These are phyloP conservation scores for Chlamydomonas asymmetrica DNA, from an alignment of 139 green algal genomes.

Conservation along the genomic window DNA sequence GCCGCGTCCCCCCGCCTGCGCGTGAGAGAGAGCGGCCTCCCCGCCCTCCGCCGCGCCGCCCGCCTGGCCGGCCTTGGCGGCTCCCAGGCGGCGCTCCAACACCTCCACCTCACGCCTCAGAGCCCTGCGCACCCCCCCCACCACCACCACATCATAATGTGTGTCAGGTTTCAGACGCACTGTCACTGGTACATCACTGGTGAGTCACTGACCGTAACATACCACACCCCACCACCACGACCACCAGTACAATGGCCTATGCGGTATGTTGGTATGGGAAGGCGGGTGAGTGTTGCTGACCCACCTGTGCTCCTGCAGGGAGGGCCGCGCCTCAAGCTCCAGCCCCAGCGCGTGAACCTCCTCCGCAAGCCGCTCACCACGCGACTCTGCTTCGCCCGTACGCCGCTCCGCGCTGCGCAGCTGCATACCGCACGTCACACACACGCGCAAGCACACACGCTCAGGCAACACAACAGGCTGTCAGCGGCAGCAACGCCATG, in stretches of 20 bases:
- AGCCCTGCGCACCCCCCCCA: conserved; percentile 11
- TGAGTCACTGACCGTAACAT: no score
- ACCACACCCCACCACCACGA: no score
- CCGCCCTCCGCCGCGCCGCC: conserved; percentile 29
- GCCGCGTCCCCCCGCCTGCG: neutral
- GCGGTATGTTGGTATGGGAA: no score
- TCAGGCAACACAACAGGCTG: no score
- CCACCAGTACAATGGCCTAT: no score
- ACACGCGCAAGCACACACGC: no score
- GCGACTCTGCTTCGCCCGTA: conserved; percentile 51
- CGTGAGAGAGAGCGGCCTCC: conserved; percentile 4
- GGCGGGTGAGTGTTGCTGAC: no score
- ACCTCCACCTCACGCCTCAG: conserved; percentile 68
- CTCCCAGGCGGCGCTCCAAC: conserved; percentile 60
- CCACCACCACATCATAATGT: neutral
- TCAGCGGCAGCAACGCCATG: no score
- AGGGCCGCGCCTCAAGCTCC: conserved; percentile 51
- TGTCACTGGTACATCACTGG: no score
- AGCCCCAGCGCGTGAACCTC: conserved; percentile 52
- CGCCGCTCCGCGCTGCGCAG: conserved; percentile 45
- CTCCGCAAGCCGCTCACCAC: conserved; percentile 38
- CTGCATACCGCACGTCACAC: no score
- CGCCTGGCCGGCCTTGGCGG: neutral
- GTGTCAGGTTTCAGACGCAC: neutral
- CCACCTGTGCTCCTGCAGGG: conserved; percentile 44